Conservation (phyloP, 805 yeast genomes). For the Osmozyma mogii region DNA sequence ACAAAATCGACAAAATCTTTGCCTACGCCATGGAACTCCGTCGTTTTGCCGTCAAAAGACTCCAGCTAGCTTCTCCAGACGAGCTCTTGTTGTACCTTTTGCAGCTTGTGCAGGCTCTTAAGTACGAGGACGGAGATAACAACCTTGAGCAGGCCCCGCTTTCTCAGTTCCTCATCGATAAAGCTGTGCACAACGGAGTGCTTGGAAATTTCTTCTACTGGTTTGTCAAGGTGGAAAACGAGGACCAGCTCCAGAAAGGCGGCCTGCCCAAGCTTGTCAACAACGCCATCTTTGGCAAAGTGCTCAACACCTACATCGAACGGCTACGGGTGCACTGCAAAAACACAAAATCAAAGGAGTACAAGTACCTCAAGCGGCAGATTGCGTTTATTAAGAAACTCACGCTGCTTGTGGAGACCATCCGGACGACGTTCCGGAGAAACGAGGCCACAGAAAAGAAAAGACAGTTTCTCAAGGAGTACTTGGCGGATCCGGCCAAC, state of each 20-base stretch:
- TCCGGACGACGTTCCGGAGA: constrained; percentile 43
- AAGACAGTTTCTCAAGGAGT: constrained; percentile 56
- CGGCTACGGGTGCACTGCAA: constrained; percentile 22
- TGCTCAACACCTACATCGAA: constrained; percentile 36
- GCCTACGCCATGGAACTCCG: constrained; percentile 53
- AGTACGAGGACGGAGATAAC: constrained; percentile 47
- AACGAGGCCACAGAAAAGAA: constrained; percentile 77
- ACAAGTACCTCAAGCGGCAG: constrained; percentile 46
- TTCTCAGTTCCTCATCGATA: constrained; percentile 65
- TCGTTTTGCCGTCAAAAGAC: constrained; percentile 79
- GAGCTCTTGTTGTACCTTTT: constrained; percentile 76
- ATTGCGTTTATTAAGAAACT: constrained; percentile 60
- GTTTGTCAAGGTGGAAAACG: constrained; percentile 84
- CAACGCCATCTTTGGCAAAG: constrained; percentile 22
- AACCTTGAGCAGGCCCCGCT: constrained; percentile 45
- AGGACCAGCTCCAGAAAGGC: constrained; percentile 39
- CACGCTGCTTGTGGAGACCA: constrained; percentile 53
- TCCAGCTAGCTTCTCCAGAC: constrained; percentile 68
- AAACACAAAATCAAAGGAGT: constrained; percentile 23
- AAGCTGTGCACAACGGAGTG: constrained; percentile 56
- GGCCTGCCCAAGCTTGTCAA: neutral
- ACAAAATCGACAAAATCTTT: constrained; percentile 24
- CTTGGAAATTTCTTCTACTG: constrained; percentile 84
- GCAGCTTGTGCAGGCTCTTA: constrained; percentile 86
- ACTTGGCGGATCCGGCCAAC: constrained; percentile 40